These are phyloP conservation scores for Cicer judaicum DNA, from an alignment of 306 rosid genomes.

Conservation along the genomic window DNA sequence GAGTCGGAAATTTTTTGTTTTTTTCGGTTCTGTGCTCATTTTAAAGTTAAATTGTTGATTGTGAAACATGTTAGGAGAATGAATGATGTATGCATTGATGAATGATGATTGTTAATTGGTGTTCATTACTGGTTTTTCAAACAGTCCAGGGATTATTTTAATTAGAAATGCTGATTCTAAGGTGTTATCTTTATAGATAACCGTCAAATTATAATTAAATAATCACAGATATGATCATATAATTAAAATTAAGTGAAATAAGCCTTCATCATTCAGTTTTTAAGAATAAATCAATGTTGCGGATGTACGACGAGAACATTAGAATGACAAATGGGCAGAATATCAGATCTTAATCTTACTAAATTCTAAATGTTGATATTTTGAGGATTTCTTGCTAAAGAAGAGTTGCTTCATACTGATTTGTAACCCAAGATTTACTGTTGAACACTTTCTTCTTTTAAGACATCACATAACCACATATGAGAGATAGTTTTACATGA, in stretches of 20 bases:
- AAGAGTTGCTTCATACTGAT: neutral
- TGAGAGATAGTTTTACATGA: too few species aligned
- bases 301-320: constrained; percentile 3
- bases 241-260: neutral
- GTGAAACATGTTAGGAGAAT: constrained; percentile 36
- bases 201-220: neutral
- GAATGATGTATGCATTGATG: constrained; percentile 19
- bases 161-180: neutral
- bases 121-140: neutral
- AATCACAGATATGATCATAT: neutral
- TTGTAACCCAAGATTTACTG: too few species aligned
- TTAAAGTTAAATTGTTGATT: constrained; percentile 28
- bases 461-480: too few species aligned
- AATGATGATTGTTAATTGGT: neutral
- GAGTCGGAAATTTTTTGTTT: neutral
- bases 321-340: constrained; percentile 14
- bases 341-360: constrained; percentile 17
- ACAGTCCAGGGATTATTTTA: neutral
- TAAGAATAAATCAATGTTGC: neutral
- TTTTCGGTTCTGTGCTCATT: neutral
- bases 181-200: neutral
- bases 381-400: constrained; percentile 31
- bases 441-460: too few species aligned
- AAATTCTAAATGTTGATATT: neutral
- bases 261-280: neutral